Evolutionary conservation across 2,329 filamentous ascomycete genomes (phyloP).

Genomic region (Hypoxylon rubiginosum): DNA sequence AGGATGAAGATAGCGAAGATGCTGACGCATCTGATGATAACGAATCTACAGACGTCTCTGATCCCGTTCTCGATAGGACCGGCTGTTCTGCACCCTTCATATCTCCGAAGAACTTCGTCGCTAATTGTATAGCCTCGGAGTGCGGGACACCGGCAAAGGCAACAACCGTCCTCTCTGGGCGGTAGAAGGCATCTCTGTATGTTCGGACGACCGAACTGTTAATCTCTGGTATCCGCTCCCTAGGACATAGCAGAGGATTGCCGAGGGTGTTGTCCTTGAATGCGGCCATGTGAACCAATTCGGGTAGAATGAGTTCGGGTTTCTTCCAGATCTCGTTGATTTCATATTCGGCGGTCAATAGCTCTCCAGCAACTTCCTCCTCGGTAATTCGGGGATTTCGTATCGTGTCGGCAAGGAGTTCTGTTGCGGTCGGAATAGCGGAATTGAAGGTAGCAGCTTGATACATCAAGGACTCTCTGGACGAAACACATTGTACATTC

Average conservation of each 20-base stretch:
- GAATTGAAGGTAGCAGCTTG: constrained; percentile 98
- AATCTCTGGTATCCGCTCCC: constrained; percentile 83
- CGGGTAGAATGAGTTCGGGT: constrained; percentile 94
- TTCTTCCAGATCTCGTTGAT: constrained; percentile 98
- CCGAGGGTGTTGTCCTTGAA: constrained; percentile 97
- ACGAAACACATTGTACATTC: constrained; percentile 97
- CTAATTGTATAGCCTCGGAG: constrained; percentile 79
- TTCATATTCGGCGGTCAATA: constrained; percentile 94
- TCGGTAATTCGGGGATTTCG: constrained; percentile 87
- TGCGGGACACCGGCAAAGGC: constrained; percentile 95
- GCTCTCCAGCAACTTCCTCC: constrained; percentile 86
- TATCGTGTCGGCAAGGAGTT: constrained; percentile 92
- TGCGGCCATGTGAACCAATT: constrained; percentile 94
- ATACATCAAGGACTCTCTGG: constrained; percentile 97
- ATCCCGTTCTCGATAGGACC: constrained; percentile 66
- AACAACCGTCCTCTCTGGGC: constrained; percentile 91
- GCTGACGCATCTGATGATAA: constrained; percentile 53
- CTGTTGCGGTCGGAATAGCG: constrained; percentile 85
- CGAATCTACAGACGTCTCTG: constrained; percentile 68
- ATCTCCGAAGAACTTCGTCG: constrained; percentile 90
- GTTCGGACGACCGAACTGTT: constrained; percentile 78
- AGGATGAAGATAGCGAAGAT: constrained; percentile 44
- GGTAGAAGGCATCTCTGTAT: constrained; percentile 87
- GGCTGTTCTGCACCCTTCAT: constrained; percentile 74
- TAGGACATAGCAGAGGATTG: constrained; percentile 91